Evolutionary conservation across 176 grass and related monocot genomes (phyloP), one percentile per base, ranked within the genome.

Genomic region (Phragmites australis): DNA sequence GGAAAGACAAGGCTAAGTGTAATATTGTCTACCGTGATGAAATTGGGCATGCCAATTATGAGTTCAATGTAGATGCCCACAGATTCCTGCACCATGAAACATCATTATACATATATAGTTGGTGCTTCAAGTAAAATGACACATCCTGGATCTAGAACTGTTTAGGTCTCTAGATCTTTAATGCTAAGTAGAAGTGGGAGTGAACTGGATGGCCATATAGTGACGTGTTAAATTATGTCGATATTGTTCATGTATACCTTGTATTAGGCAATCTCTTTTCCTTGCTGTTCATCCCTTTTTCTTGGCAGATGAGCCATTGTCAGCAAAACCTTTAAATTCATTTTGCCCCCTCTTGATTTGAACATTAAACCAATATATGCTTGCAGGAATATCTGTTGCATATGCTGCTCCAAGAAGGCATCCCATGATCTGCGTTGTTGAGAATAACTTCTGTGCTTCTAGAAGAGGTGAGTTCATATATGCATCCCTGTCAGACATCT

Each of bases 371-470:
- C 12, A 43, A 29, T 49, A 68, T 51, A 52, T 68, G 54, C 32
- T 45, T 87, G 40, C 84, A 99, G 96, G 96, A 77, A 84, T 99
- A 26, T 64, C 52, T 78, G 92, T 99, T 73, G 92, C 90, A 79
- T 95, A 91, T 90, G 80, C 88, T 86, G 96, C 96, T 85, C 96
- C 96, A 80, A 95, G 88, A 84, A 93, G 92, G 70, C 92, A 95
- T 77, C 85, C 85, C 11, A 92, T 87, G 70, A 93, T 99, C 68
- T 83, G 65, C 41, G 84, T 95, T 72, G 90, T 93, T 10, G 96
- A 99, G 68, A 99, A 99, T 72, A 94, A 90, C 66, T 99, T 89
- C 11, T 99, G 96, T 80, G 92, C 96, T 82, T 95, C 96, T 46
- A 99, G 76, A 91, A 93, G 96, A 90, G 96, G 96, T 95, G 70